Base-by-base conservation (phyloP, 805 yeast species). In the Ogataea philodendri region DNA sequence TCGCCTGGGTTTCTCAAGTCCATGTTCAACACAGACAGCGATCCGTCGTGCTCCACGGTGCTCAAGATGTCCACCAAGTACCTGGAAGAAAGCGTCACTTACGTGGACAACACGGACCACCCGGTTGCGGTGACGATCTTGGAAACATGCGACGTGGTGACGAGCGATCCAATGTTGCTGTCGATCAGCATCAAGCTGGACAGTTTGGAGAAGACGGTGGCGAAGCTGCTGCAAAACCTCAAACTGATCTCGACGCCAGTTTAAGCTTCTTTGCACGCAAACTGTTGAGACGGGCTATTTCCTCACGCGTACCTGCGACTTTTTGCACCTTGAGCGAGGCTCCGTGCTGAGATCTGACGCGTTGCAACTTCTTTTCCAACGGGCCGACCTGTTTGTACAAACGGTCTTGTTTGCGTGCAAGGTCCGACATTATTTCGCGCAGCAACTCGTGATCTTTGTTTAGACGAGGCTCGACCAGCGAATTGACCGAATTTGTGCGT, bases 141-240 rank as follows among this genome's bases (percentile, higher is more conserved):
- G 42, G 80, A 74, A 41, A 77, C 75, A 38, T 60, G 78, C 15
- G 77, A 76, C 40, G 77, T 79, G 3, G 69, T 76, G 17, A 72
- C 81, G 3, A 78, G 83, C 15, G 90, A 83, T 49, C 89, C 89
- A 3, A 67, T 75, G 7, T 55, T 83, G 35, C 64, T 81, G 23
- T 74, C 82, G 32, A 70, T 80, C 2, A 70, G 76, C 44, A 72
- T 83, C 5, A 82, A 82, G 49, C 62, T 83, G 42, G 81, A 72
- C 37, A 73, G 80, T 28, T 58, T 82, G 25, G 85, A 81, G 52
- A 69, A 70, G 40, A 57, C 69, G 31, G 58, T 72, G 15, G 52
- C 64, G 39, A 60, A 67, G 13, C 35, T 54, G 7, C 23, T 41
- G 15, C 55, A 49, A 16, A 55, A 55, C 26, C 41, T 53, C 47